Evolutionary conservation across 2,329 filamentous ascomycete genomes (phyloP).

Genomic region (Aspergillus quadricinctus): DNA sequence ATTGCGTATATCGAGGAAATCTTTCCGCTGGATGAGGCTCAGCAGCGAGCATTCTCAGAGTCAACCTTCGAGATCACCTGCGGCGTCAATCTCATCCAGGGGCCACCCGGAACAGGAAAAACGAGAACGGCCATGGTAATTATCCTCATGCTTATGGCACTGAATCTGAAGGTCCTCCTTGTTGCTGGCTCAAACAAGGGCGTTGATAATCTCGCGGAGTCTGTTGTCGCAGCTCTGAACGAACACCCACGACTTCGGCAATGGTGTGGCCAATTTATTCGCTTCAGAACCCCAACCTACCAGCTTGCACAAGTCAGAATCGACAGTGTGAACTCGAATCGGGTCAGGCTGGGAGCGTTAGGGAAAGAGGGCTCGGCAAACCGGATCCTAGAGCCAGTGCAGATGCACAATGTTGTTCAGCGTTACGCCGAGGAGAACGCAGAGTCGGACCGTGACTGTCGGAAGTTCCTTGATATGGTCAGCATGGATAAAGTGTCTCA

Average conservation of each 20-base stretch:
- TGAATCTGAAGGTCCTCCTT: slow-evolving; percentile 4
- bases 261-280: background rate
- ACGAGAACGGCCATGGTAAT: slow-evolving; percentile 6
- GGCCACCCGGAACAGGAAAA: slow-evolving; percentile 7
- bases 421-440: background rate
- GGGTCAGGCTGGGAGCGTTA: background rate
- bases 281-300: background rate
- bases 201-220: slow-evolving; percentile 2
- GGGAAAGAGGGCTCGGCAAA: background rate
- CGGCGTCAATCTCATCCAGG: slow-evolving; percentile 4
- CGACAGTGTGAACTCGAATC: background rate
- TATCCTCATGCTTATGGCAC: slow-evolving; percentile 1
- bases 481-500: background rate
- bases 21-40: slow-evolving; percentile 1
- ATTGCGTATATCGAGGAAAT: background rate
- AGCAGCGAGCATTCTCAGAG: slow-evolving; percentile 1
- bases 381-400: background rate
- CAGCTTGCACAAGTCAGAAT: background rate
- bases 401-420: background rate
- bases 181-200: slow-evolving; percentile 4
- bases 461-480: background rate
- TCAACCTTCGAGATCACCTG: background rate
- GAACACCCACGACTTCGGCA: background rate
- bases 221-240: slow-evolving; percentile 1
- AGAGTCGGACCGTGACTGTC: background rate